phyloP scores from a whole-genome alignment of 139 green algal genomes.

The Eudorina sp. region DNA sequence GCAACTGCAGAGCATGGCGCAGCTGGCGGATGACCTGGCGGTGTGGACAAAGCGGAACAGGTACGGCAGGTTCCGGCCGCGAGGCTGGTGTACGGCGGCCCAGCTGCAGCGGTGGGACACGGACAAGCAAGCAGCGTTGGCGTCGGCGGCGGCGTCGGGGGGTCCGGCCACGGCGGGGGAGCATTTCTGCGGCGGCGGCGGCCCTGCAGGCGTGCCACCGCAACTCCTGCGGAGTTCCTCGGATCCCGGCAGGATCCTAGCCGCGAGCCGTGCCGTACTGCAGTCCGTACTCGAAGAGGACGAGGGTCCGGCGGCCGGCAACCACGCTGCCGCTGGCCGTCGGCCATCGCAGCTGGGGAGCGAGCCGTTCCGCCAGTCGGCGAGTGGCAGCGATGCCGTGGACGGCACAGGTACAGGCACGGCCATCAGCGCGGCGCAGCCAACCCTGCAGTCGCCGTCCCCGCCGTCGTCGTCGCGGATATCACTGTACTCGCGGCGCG shows the following conservation, averaged over 20 bases:
- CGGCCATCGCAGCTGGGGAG: neutral
- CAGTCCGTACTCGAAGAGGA: slow-evolving; percentile 16
- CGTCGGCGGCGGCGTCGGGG: neutral
- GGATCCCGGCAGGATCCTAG: slow-evolving; percentile 5
- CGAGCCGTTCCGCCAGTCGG: no score
- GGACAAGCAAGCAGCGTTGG: neutral
- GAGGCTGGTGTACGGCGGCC: slow-evolving; percentile 61
- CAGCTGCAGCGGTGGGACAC: slow-evolving; percentile 22
- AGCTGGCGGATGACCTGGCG: slow-evolving; percentile 61
- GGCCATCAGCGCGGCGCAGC: no score
- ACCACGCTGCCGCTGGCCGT: neutral
- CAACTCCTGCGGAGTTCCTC: neutral
- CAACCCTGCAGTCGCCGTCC: no score
- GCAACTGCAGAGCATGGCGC: slow-evolving; percentile 48
- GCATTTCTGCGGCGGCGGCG: neutral
- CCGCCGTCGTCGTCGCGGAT: neutral
- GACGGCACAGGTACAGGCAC: no score
- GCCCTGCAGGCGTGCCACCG: neutral
- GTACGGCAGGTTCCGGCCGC: slow-evolving; percentile 68
- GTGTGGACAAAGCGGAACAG: slow-evolving; percentile 61
- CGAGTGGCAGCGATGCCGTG: no score
- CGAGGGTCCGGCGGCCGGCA: neutral
- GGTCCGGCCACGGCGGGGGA: neutral
- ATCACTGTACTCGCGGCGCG: neutral
- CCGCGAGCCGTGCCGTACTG: neutral